These are phyloP conservation scores for Aciculoconidium aculeatum DNA, from an alignment of 805 yeast species.

Conservation along the genomic window DNA sequence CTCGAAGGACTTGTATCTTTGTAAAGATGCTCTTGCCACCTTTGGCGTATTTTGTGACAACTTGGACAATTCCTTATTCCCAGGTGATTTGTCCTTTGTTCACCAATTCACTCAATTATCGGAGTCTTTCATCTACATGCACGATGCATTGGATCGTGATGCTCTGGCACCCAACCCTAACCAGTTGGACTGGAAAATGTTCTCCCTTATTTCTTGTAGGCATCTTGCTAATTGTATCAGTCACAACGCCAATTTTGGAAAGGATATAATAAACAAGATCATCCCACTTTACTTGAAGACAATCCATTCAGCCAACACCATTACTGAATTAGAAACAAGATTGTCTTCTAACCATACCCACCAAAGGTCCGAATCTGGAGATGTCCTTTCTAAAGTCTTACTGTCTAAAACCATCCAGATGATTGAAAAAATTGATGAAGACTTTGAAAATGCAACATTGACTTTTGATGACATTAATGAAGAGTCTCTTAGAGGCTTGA, in stretches of 20 bases:
- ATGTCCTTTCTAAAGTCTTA: conserved; percentile 19
- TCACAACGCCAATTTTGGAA: conserved; percentile 23
- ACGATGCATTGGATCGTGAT: conserved; percentile 8
- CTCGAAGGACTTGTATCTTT: conserved; percentile 56
- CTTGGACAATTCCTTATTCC: conserved; percentile 57
- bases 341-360: conserved; percentile 19
- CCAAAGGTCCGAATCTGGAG: conserved; percentile 5
- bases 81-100: conserved; percentile 59
- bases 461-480: conserved; percentile 37
- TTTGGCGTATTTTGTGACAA: conserved; percentile 40
- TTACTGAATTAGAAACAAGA: conserved; percentile 16
- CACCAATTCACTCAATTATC: conserved; percentile 32
- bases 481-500: conserved; percentile 46
- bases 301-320: conserved; percentile 18
- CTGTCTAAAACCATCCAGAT: conserved; percentile 14
- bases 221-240: conserved; percentile 35
- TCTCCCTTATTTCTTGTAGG: conserved; percentile 36
- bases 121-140: conserved; percentile 13
- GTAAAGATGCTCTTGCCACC: conserved; percentile 46
- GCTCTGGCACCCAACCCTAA: conserved; percentile 20
- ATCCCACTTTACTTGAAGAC: conserved; percentile 35
- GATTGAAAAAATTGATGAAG: conserved; percentile 15
- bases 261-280: conserved; percentile 24
- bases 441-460: conserved; percentile 30
- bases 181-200: conserved; percentile 40